Evolutionary conservation across 257 asterid species (phyloP), one percentile per base, ranked within the genome.

Genomic region (Solanum arcanum): DNA sequence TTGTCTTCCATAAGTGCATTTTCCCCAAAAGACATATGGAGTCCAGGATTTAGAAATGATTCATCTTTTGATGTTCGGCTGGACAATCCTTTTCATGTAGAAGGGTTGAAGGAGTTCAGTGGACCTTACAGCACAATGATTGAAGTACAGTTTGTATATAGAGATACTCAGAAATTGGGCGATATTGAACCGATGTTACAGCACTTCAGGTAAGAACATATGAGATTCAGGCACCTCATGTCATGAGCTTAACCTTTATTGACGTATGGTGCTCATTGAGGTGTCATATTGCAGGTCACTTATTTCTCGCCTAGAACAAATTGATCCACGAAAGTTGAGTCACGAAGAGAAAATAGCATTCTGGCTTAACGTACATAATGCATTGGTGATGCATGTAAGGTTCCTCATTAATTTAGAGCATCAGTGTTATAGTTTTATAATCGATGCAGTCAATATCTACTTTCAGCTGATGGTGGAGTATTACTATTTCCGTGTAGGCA

Each of bases 81-180:
- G 82, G 99, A 97, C 90, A 97, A 96, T 72, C 99, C 99, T 86
- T 97, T 97, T 84, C 98, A 92, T 62, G 90, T 96, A 1, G 98
- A 96, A 90, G 99, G 99, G 35, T 93, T 97, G 33, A 97, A 96
- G 87, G 99, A 97, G 83, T 97, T 97, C 87, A 97, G 99, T 31
- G 99, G 99, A 83, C 99, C 99, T 80, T 96, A 97, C 94, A 96
- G 99, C 98, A 95, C 98, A 21, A 97, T 97, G 99, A 91, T 97
- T 77, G 99, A 97, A 94, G 95, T 97, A 18, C 93, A 92, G 85
- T 93, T 97, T 86, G 90, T 97, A 85, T 91, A 96, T 91, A 90
- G 99, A 90, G 99, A 95, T 86, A 86, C 92, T 85, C 94, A 93
- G 92, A 97, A 95, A 91, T 74, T 95, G 90, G 94, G 95, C 4